These are phyloP conservation scores for Cyathus striatus DNA, from an alignment of 768 basidiomycete species.

Conservation along the genomic window DNA sequence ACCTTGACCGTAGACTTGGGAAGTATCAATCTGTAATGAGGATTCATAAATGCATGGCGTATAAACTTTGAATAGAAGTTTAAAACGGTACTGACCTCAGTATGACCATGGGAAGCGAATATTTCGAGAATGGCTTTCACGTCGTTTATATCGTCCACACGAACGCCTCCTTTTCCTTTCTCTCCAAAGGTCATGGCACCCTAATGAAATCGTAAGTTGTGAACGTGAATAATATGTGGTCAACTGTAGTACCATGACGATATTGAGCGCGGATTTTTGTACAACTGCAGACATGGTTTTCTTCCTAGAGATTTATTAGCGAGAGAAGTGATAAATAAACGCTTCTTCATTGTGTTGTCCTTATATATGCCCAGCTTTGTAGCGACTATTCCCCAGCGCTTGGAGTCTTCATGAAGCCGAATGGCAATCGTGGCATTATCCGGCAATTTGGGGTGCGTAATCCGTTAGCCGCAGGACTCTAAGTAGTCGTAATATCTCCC, in stretches of 20 bases:
- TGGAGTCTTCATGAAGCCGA: too few relatives aligned
- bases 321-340: too few relatives aligned
- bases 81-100: slow-evolving; percentile 28
- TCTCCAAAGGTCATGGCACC: slow-evolving; percentile 54
- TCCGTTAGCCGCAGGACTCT: too few relatives aligned
- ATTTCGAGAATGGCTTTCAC: slow-evolving; percentile 48
- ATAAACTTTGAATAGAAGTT: slow-evolving; percentile 6
- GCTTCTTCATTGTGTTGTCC: too few relatives aligned
- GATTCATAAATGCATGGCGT: slow-evolving; percentile 20
- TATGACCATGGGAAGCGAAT: slow-evolving; percentile 52
- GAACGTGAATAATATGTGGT: neutral
- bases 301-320: too few relatives aligned
- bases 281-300: slow-evolving; percentile 13
- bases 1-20: slow-evolving; percentile 43
- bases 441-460: too few relatives aligned
- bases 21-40: slow-evolving; percentile 39
- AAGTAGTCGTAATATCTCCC: too few relatives aligned
- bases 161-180: slow-evolving; percentile 39
- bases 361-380: too few relatives aligned
- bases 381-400: too few relatives aligned
- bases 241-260: slow-evolving; percentile 38
- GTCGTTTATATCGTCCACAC: slow-evolving; percentile 43
- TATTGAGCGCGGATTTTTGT: slow-evolving; percentile 39
- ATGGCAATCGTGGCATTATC: too few relatives aligned
- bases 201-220: slow-evolving; percentile 16